phyloP scores from a whole-genome alignment of 2,329 filamentous ascomycete species.

The Monilinia fructigena region DNA sequence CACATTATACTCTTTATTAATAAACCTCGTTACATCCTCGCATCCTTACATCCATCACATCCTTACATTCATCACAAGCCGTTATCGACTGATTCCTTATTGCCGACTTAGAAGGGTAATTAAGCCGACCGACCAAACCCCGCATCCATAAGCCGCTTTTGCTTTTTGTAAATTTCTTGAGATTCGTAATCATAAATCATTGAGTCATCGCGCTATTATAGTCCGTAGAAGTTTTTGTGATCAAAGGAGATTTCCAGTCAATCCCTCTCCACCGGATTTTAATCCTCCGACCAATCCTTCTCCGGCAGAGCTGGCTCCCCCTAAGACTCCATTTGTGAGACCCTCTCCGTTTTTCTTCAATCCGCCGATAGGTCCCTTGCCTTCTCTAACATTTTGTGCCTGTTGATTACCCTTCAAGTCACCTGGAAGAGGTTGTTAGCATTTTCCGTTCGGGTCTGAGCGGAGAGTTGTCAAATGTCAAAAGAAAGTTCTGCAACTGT shows the following conservation, averaged over 20 bases:
- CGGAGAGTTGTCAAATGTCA: not conserved
- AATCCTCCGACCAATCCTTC: constrained; percentile 19
- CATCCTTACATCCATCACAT: not conserved
- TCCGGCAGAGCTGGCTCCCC: constrained; percentile 1
- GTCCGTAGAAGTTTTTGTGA: not conserved
- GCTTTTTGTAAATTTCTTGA: constrained; percentile 5
- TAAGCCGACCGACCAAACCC: not conserved
- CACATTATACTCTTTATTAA: not conserved
- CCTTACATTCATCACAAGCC: not conserved
- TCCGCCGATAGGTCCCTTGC: constrained; percentile 31
- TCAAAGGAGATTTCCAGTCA: constrained; percentile 12
- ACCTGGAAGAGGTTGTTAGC: constrained; percentile 29
- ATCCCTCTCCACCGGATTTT: constrained; percentile 17
- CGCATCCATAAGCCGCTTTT: constrained; percentile 3
- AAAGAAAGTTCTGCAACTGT: not conserved
- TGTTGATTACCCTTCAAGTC: constrained; percentile 43
- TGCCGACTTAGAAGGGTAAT: not conserved
- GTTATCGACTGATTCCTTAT: not conserved
- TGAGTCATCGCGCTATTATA: not conserved
- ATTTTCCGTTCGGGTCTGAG: not conserved
- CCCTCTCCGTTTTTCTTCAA: constrained; percentile 28
- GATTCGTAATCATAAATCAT: constrained; percentile 2
- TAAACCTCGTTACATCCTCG: constrained; percentile 3
- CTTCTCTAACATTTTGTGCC: constrained; percentile 38
- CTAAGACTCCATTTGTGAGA: constrained; percentile 4